These are phyloP conservation scores for Phytophthora hibernalis DNA, from an alignment of 352 stramenopile genomes.

Conservation along the genomic window DNA sequence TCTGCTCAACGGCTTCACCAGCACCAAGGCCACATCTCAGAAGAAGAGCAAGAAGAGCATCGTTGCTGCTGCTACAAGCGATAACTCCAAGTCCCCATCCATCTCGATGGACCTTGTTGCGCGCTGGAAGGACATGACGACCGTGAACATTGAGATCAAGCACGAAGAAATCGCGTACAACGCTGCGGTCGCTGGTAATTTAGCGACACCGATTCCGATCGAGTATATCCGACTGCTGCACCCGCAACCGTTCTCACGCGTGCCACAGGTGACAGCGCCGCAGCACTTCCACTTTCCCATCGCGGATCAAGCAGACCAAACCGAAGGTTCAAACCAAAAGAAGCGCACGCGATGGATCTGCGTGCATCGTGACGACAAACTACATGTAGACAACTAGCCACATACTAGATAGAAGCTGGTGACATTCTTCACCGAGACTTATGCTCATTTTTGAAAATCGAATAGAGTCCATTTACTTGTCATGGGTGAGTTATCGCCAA, in stretches of 20 bases:
- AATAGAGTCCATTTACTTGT: not conserved
- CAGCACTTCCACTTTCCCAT: constrained; percentile 72
- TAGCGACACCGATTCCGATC: constrained; percentile 48
- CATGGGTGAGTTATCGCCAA: not conserved
- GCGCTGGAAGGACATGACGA: constrained; percentile 71
- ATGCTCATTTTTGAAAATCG: not conserved
- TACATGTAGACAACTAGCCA: constrained; percentile 20
- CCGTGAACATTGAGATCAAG: constrained; percentile 81
- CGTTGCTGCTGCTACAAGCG: constrained; percentile 1
- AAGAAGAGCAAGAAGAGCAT: constrained; percentile 30
- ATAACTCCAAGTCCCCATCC: constrained; percentile 12
- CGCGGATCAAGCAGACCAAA: constrained; percentile 29
- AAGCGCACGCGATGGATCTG: constrained; percentile 57
- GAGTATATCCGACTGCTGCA: constrained; percentile 64
- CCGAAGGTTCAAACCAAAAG: constrained; percentile 33
- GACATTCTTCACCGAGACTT: not conserved
- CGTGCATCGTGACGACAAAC: constrained; percentile 27
- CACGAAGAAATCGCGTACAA: constrained; percentile 52
- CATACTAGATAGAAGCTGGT: constrained; percentile 12
- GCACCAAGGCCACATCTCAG: constrained; percentile 19
- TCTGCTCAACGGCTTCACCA: constrained; percentile 55
- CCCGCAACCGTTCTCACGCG: constrained; percentile 72
- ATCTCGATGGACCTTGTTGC: constrained; percentile 79
- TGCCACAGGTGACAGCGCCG: constrained; percentile 58
- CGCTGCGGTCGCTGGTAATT: constrained; percentile 12